Evolutionary conservation across 2,329 filamentous ascomycete species (phyloP).

Genomic region (Aciculosporium take): DNA sequence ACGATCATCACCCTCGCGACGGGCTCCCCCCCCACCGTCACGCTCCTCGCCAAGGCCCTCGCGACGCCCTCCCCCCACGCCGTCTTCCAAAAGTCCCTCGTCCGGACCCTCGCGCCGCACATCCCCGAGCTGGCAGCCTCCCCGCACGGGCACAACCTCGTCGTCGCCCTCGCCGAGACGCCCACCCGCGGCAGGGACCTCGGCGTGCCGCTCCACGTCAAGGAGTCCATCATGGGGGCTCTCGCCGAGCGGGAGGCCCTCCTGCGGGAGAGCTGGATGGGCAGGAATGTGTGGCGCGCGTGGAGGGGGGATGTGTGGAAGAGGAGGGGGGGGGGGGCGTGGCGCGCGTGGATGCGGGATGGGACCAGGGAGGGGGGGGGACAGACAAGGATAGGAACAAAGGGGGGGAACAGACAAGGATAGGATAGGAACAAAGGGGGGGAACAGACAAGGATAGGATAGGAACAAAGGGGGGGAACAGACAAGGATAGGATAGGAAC

Average conservation of each 20-base stretch:
- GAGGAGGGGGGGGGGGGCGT: too few species aligned
- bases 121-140: constrained; percentile 32
- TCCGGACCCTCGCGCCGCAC: constrained; percentile 32
- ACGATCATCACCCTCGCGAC: constrained; percentile 51
- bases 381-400: too few species aligned
- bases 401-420: too few species aligned
- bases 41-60: constrained; percentile 37
- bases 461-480: too few species aligned
- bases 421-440: too few species aligned
- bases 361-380: too few species aligned
- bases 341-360: too few species aligned
- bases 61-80: constrained; percentile 32
- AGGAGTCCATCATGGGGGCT: constrained; percentile 38
- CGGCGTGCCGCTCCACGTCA: constrained; percentile 41
- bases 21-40: constrained; percentile 32
- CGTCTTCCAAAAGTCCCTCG: constrained; percentile 41
- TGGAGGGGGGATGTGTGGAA: constrained; percentile 47
- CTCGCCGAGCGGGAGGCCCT: constrained; percentile 33
- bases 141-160: constrained; percentile 35
- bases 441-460: too few species aligned
- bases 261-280: constrained; percentile 39
- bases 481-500: too few species aligned
- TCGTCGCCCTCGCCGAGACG: constrained; percentile 33
- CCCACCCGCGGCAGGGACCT: constrained; percentile 35
- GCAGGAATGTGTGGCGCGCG: constrained; percentile 40